These are phyloP conservation scores for Oryza rufipogon DNA, from an alignment of 176 grass and related monocot genomes.

Conservation along the genomic window DNA sequence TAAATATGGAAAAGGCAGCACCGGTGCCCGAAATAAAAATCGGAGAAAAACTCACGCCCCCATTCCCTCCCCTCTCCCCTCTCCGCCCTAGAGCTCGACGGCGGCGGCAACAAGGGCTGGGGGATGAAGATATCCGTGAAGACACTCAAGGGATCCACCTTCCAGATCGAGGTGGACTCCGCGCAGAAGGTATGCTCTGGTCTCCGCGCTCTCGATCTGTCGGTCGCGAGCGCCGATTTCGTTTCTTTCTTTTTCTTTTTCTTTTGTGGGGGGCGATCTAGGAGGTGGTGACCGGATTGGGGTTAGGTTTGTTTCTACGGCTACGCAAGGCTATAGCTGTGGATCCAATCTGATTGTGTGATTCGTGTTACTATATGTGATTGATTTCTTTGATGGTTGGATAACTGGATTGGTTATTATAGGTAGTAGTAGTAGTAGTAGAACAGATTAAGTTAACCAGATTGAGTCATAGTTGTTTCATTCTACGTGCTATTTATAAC, in stretches of 20 bases:
- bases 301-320: not conserved
- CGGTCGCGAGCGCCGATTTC: not conserved
- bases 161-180: not conserved
- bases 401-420: no score
- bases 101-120: no score
- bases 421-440: no score
- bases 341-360: no score
- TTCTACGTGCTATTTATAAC: not conserved
- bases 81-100: not conserved
- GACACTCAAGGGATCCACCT: not conserved
- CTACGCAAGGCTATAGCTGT: no score
- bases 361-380: no score
- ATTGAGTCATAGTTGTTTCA: not conserved
- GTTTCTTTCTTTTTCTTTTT: not conserved
- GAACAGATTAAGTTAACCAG: no score
- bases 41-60: not conserved
- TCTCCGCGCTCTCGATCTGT: not conserved
- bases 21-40: not conserved
- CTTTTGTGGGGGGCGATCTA: no score
- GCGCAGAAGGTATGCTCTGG: not conserved
- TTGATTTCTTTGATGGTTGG: no score
- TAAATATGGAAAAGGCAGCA: no score
- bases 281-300: not conserved
- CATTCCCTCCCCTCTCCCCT: not conserved
- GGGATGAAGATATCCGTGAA: not conserved